Base-by-base conservation (phyloP, 805 yeast genomes). In the Tetrapisispora nanseiensis region DNA sequence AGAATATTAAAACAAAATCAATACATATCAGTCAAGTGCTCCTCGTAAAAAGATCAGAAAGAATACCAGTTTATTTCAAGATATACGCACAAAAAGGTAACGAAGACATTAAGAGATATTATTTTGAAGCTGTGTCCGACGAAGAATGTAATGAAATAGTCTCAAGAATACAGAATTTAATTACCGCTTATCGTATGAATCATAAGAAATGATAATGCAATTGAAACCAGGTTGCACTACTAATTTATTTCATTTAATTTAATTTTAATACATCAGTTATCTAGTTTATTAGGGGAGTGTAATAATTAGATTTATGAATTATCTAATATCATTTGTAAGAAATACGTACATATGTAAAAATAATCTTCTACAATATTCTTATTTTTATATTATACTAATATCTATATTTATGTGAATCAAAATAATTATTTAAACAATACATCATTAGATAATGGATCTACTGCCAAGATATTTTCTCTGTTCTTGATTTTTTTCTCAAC, bases 361-460 rank as follows among this genome's bases (percentile, higher is more conserved):
- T n/a, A n/a, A n/a, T n/a, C n/a, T n/a, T n/a, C n/a, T n/a, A n/a
- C n/a, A n/a, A n/a, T n/a, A n/a, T n/a, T n/a, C n/a, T n/a, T n/a
- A n/a, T n/a, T n/a, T n/a, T n/a, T n/a, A n/a, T n/a, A n/a, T n/a
- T n/a, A n/a, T n/a, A n/a, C n/a, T n/a, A n/a, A n/a, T n/a, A n/a
- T n/a, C n/a, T 33, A 21, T 22, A 4, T 22, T 4, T n/a, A 21
- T 5, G 21, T 9, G n/a, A 13, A 21, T 9, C 22, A 13, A 22
- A 8, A n/a, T 16, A 11, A 41, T 35, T 63, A 62, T 55, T 80
- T 85, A 68, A 87, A 87, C 48, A 87, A 63, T 22, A 75, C 76
- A 46, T 76, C 86, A 60, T 86, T 83, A 22, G 89, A 76, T 55
- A 87, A 73, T 42, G 96, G 96, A 63, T 87, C 95, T 43, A 74